phyloP scores from a whole-genome alignment of 192 early-diverging fungal genomes.

The Diversispora eburnea region DNA sequence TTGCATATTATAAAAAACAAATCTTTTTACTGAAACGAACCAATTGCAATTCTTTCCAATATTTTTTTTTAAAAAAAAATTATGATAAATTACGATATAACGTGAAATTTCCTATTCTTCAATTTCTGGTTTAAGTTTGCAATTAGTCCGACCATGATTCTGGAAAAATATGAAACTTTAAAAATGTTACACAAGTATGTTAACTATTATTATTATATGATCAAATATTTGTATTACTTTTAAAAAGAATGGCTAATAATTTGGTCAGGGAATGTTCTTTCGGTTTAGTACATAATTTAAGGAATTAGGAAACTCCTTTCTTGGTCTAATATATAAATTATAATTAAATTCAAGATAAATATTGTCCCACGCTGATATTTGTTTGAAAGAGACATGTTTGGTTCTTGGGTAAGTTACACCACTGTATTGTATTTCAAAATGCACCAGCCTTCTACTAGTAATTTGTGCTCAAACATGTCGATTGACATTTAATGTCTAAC shows the following conservation, averaged over 20 bases:
- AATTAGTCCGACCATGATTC: conserved; percentile 7
- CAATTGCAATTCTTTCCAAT: too few relatives aligned
- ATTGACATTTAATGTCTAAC: neutral
- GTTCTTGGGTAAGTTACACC: neutral
- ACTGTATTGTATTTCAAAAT: neutral
- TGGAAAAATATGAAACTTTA: conserved; percentile 18
- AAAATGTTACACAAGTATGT: neutral
- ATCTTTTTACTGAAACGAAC: too few relatives aligned
- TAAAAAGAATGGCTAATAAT: neutral
- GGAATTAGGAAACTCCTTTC: neutral
- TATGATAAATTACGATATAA: too few relatives aligned
- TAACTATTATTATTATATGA: neutral
- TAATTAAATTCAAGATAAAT: neutral
- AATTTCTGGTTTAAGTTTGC: conserved; percentile 6
- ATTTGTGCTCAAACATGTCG: neutral
- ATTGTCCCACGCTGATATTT: neutral
- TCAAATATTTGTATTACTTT: neutral
- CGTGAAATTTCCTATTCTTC: neutral
- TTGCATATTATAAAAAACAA: too few relatives aligned
- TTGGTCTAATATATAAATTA: neutral
- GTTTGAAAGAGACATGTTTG: neutral
- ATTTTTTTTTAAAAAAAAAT: too few relatives aligned
- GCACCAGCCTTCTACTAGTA: neutral
- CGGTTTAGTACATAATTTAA: neutral
- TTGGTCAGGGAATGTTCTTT: neutral